These are phyloP conservation scores for Cryptomeria japonica DNA, from an alignment of 75 land plant species.

Conservation along the genomic window DNA sequence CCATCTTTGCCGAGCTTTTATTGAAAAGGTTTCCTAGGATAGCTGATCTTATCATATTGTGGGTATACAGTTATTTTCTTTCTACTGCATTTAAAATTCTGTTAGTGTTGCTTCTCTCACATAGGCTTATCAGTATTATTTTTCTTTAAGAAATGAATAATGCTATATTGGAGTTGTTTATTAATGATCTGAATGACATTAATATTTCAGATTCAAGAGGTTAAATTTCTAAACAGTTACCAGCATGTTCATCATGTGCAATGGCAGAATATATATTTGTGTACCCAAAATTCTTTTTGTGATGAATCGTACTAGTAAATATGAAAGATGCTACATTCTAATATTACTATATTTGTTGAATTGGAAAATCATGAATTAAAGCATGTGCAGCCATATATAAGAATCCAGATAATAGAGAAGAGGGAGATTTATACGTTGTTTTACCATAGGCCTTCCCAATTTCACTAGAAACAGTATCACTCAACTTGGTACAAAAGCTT, in stretches of 20 bases:
- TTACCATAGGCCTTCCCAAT: conserved; percentile 97
- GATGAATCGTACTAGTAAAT: background rate
- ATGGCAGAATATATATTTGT: background rate
- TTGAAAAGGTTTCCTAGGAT: too few relatives aligned
- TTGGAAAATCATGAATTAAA: background rate
- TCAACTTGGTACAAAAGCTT: conserved; percentile 92
- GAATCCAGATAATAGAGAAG: conserved; percentile 8
- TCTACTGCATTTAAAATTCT: too few relatives aligned
- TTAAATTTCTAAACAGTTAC: background rate
- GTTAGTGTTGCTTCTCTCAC: too few relatives aligned
- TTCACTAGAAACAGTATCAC: conserved; percentile 96
- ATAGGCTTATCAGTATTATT: background rate
- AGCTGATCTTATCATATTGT: too few relatives aligned
- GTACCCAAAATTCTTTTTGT: background rate
- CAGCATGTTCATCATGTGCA: background rate
- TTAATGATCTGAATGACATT: background rate
- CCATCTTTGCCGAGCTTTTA: background rate
- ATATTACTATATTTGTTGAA: background rate
- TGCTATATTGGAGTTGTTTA: background rate
- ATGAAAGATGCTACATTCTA: background rate
- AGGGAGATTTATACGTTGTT: conserved; percentile 57
- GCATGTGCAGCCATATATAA: background rate
- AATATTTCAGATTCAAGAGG: background rate
- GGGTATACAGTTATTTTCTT: too few relatives aligned
- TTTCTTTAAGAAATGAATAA: background rate